Conservation (phyloP, 192 early-diverging fungal species). For the Linnemannia zychae region DNA sequence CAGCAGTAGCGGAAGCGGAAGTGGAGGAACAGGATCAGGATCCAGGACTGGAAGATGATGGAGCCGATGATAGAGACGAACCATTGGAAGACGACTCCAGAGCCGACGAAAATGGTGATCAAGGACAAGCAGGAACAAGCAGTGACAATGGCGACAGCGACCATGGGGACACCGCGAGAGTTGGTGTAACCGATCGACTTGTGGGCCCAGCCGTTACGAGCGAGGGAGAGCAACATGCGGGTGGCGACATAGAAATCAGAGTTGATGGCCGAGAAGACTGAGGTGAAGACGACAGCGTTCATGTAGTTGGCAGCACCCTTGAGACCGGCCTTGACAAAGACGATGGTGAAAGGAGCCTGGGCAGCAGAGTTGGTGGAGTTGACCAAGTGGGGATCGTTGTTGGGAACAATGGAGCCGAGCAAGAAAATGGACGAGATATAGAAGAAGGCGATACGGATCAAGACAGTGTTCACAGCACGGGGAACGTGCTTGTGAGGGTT, state of each 20-base stretch:
- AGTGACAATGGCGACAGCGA: conserved; percentile 71
- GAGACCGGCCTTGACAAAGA: conserved; percentile 75
- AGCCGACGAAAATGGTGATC: conserved; percentile 73
- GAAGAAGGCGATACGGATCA: conserved; percentile 80
- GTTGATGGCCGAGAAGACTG: conserved; percentile 85
- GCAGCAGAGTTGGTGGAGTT: conserved; percentile 62
- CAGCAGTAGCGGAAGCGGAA: conserved; percentile 87
- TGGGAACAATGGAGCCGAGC: conserved; percentile 73
- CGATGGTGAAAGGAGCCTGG: conserved; percentile 77
- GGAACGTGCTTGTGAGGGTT: conserved; percentile 82
- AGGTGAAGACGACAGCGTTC: conserved; percentile 80
- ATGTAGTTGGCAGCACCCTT: conserved; percentile 74
- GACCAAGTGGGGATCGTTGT: conserved; percentile 65
- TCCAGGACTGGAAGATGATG: conserved; percentile 86
- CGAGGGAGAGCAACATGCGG: conserved; percentile 81
- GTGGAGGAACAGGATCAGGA: conserved; percentile 86
- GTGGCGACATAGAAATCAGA: conserved; percentile 90
- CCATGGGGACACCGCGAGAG: conserved; percentile 75
- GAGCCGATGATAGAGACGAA: conserved; percentile 77
- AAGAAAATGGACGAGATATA: conserved; percentile 76
- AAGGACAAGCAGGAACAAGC: conserved; percentile 73
- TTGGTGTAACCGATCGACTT: conserved; percentile 71
- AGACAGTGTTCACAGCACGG: conserved; percentile 75
- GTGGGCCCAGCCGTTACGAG: conserved; percentile 85
- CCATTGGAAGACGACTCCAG: conserved; percentile 78